Conservation (phyloP, 129 eudicot genomes). For the Ambrosia artemisiifolia region DNA sequence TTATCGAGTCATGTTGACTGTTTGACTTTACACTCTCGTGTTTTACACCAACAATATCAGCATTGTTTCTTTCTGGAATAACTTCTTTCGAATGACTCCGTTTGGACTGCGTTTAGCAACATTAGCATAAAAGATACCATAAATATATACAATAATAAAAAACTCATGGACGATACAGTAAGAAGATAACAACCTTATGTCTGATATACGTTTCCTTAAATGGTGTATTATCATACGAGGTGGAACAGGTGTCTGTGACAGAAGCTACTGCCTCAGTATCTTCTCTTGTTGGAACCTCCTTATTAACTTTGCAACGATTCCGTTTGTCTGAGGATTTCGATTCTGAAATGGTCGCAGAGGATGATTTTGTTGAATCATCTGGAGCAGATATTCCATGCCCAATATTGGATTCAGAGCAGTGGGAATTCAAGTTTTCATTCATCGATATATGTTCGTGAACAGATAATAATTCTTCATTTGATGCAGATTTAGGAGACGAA, state of each 20-base stretch:
- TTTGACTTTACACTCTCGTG: slow-evolving; percentile 12
- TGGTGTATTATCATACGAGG: slow-evolving; percentile 27
- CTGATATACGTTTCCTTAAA: slow-evolving; percentile 39
- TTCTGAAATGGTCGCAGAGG: slow-evolving; percentile 26
- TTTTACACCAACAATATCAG: slow-evolving; percentile 19
- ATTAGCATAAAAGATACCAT: not conserved
- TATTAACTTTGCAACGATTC: slow-evolving; percentile 35
- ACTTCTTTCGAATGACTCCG: slow-evolving; percentile 37
- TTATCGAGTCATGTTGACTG: slow-evolving; percentile 25
- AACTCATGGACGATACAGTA: not conserved
- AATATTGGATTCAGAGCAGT: slow-evolving; percentile 19
- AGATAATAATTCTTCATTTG: slow-evolving; percentile 31
- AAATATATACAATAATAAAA: slow-evolving; percentile 1
- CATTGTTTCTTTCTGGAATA: slow-evolving; percentile 25
- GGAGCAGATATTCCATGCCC: slow-evolving; percentile 28
- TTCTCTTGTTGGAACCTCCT: slow-evolving; percentile 36
- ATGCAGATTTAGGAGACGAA: slow-evolving; percentile 38
- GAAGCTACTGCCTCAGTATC: slow-evolving; percentile 29
- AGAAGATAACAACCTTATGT: slow-evolving; percentile 39
- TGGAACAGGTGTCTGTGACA: slow-evolving; percentile 38
- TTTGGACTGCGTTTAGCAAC: slow-evolving; percentile 20
- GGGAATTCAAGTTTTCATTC: slow-evolving; percentile 30
- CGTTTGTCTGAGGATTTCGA: slow-evolving; percentile 45
- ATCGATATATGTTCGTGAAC: slow-evolving; percentile 30
- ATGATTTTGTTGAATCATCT: slow-evolving; percentile 23